phyloP scores from a whole-genome alignment of 768 basidiomycete species.

The Hypholoma sublateritium region DNA sequence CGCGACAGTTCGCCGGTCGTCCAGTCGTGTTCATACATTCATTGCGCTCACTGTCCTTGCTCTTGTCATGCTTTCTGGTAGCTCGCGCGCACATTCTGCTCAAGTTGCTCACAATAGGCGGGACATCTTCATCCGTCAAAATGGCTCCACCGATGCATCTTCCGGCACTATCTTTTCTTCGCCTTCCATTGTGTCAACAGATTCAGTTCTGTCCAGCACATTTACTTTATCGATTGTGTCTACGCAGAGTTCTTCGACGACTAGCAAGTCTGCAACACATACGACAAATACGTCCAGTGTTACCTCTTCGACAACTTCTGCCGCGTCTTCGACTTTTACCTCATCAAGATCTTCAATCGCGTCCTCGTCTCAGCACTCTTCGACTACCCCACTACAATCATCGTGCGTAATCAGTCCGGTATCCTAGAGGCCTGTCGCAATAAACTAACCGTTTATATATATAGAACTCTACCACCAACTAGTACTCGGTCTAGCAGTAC shows the following conservation, averaged over 20 bases:
- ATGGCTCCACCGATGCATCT: not conserved
- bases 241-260: not conserved
- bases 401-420: constrained; percentile 1
- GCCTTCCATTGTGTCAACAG: not conserved
- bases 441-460: not conserved
- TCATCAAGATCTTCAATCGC: constrained; percentile 2
- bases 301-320: not conserved
- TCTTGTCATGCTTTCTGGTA: constrained; percentile 9
- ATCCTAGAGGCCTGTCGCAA: too few relatives aligned
- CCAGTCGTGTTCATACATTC: constrained; percentile 14
- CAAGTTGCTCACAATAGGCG: constrained; percentile 8
- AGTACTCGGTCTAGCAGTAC: not conserved
- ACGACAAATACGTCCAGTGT: not conserved
- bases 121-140: constrained; percentile 8
- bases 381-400: not conserved
- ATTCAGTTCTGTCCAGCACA: not conserved
- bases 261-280: not conserved
- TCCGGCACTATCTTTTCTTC: not conserved
- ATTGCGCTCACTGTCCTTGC: constrained; percentile 18
- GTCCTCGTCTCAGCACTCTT: not conserved
- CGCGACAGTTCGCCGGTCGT: constrained; percentile 16
- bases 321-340: constrained; percentile 3
- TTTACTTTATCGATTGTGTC: constrained; percentile 1
- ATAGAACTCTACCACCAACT: not conserved
- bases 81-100: constrained; percentile 2